A percentile compares a stretch with the other conserved stretches of the same genome.
Conservation (phyloP, 805 yeast genomes). For the Pichia paraexigua region DNA sequence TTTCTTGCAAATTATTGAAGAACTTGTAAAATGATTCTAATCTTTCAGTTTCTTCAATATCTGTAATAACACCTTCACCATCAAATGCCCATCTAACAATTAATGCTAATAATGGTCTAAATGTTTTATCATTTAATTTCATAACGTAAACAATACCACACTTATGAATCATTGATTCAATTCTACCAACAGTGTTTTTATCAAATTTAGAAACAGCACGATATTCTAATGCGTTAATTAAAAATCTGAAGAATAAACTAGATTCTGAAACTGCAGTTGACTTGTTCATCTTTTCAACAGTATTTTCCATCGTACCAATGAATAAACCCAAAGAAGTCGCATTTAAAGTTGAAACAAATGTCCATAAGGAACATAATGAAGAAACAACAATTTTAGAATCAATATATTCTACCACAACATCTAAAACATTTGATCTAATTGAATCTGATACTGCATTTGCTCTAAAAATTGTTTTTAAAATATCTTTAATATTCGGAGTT, state of each 20-base stretch:
- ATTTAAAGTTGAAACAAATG: conserved; percentile 29
- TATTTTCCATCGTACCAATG: conserved; percentile 56
- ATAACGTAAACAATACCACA: conserved; percentile 72
- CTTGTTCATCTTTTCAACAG: conserved; percentile 62
- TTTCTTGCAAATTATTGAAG: conserved; percentile 76
- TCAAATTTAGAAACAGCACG: conserved; percentile 54
- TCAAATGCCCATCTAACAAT: conserved; percentile 88
- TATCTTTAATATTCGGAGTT: conserved; percentile 55
- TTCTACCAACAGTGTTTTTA: conserved; percentile 65
- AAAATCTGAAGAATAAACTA: conserved; percentile 55
- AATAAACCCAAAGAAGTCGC: conserved; percentile 58
- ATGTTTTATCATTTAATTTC: conserved; percentile 88
- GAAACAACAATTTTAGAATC: conserved; percentile 57
- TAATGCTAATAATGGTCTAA: conserved; percentile 85
- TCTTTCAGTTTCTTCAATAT: conserved; percentile 47
- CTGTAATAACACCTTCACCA: conserved; percentile 55
- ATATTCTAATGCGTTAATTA: conserved; percentile 65
- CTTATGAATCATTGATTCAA: conserved; percentile 68
- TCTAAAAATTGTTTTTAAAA: conserved; percentile 49
- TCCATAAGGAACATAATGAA: conserved; percentile 60
- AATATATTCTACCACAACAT: conserved; percentile 54
- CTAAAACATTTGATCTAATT: conserved; percentile 55
- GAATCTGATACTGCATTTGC: conserved; percentile 52
- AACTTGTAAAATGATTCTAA: conserved; percentile 74
- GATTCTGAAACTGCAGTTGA: conserved; percentile 69